Conservation (phyloP, 352 stramenopile genomes). For the Pythium rhizo-oryzae region DNA sequence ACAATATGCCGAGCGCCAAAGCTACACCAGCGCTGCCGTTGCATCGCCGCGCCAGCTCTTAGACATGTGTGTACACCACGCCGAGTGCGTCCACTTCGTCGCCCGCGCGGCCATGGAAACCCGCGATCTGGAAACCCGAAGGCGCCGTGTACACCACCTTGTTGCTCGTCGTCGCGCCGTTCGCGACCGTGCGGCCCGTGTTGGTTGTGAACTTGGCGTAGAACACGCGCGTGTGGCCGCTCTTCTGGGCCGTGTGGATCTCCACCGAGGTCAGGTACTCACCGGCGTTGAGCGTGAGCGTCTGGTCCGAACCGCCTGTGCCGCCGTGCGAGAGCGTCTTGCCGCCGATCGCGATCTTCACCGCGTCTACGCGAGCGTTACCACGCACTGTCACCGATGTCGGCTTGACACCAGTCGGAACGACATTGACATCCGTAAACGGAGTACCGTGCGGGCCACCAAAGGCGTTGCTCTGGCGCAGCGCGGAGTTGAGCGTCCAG, state of each 20-base stretch:
- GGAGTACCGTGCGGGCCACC: conserved; percentile 42
- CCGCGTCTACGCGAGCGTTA: conserved; percentile 36
- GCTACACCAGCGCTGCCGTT: no score
- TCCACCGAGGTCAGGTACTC: conserved; percentile 57
- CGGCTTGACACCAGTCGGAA: conserved; percentile 30
- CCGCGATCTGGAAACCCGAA: conserved; percentile 40
- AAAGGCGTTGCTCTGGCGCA: conserved; percentile 38
- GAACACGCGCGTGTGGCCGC: conserved; percentile 42
- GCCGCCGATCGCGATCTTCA: conserved; percentile 34
- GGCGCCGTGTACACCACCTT: conserved; percentile 38
- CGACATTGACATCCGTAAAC: conserved; percentile 41
- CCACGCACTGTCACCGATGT: conserved; percentile 41
- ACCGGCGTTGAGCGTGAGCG: conserved; percentile 38
- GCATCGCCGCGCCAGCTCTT: neutral
- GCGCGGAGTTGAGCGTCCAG: conserved; percentile 36
- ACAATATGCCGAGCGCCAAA: no score
- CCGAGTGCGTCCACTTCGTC: conserved; percentile 46
- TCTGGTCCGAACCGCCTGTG: conserved; percentile 34
- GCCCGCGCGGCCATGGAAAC: conserved; percentile 15
- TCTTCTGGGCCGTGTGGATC: conserved; percentile 49
- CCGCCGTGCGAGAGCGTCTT: conserved; percentile 41
- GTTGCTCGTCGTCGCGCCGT: conserved; percentile 37
- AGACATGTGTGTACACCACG: conserved; percentile 39
- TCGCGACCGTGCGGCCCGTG: conserved; percentile 33
- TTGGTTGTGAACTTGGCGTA: conserved; percentile 47